Conservation (phyloP, 1,139 yeast species). For the Kluyveromyces sp. region DNA sequence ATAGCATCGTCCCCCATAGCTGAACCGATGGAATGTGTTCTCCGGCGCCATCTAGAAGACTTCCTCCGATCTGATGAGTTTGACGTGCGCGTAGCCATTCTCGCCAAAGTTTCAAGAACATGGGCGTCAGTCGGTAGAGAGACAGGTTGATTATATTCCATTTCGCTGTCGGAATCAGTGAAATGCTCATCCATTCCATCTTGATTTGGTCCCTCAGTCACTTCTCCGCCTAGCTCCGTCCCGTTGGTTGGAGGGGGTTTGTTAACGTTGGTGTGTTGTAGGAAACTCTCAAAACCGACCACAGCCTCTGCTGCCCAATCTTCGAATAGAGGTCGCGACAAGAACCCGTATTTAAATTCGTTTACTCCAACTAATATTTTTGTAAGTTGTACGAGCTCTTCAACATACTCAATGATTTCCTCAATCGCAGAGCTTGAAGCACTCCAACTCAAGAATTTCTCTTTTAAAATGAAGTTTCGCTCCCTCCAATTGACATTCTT, state of each 20-base stretch:
- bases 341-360: constrained; percentile 43
- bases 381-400: constrained; percentile 38
- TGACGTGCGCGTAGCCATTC: constrained; percentile 25
- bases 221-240: neutral
- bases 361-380: constrained; percentile 42
- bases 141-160: constrained; percentile 9
- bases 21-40: constrained; percentile 34
- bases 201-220: neutral
- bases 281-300: constrained; percentile 28
- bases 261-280: constrained; percentile 13
- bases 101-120: constrained; percentile 14
- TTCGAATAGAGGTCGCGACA: constrained; percentile 41
- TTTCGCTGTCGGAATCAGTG: constrained; percentile 6
- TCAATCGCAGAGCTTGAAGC: constrained; percentile 44
- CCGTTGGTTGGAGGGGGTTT: neutral
- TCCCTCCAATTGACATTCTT: constrained; percentile 7
- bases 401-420: constrained; percentile 44
- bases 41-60: constrained; percentile 28
- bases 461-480: constrained; percentile 13
- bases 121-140: constrained; percentile 9
- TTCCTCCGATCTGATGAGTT: constrained; percentile 11
- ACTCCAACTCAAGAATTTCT: constrained; percentile 43
- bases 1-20: constrained; percentile 20
- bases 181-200: constrained; percentile 11
- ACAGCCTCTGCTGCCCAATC: constrained; percentile 39